A percentile compares a stretch with the other conserved stretches of the same genome.
Evolutionary conservation across 257 asterid genomes (phyloP).

Genomic region (Nicotiana noctiflora): DNA sequence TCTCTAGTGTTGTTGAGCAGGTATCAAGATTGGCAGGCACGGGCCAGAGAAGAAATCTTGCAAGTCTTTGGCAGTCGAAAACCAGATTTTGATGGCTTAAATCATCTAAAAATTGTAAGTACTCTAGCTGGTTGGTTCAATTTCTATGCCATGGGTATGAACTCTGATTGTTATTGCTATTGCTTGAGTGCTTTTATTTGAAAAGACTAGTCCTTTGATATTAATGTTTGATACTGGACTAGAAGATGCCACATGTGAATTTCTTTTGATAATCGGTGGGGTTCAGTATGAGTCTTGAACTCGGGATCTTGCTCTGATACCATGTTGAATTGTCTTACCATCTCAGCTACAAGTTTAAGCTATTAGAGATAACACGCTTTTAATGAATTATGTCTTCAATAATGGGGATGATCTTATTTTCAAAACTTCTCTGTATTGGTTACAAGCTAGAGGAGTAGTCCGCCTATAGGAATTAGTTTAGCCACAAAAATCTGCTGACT

Average conservation of each 20-base stretch:
- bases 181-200: not conserved
- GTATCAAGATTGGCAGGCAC: constrained; percentile 27
- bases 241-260: not conserved
- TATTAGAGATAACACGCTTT: not conserved
- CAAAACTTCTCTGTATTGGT: not conserved
- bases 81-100: constrained; percentile 24
- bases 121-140: not conserved
- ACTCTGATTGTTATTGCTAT: not conserved
- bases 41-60: constrained; percentile 34
- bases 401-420: not conserved
- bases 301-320: not conserved
- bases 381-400: not conserved
- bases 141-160: not conserved
- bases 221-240: not conserved
- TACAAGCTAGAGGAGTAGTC: not conserved
- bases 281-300: not conserved
- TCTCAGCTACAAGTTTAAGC: not conserved
- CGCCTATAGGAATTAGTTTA: not conserved
- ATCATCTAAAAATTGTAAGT: constrained; percentile 32
- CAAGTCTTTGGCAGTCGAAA: constrained; percentile 24
- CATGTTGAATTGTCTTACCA: not conserved
- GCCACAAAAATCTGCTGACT: not conserved
- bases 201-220: not conserved
- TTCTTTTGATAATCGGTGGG: not conserved
- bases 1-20: constrained; percentile 35